Conservation (phyloP, 2,329 filamentous ascomycete genomes). For the Pseudogymnoascus sp. region DNA sequence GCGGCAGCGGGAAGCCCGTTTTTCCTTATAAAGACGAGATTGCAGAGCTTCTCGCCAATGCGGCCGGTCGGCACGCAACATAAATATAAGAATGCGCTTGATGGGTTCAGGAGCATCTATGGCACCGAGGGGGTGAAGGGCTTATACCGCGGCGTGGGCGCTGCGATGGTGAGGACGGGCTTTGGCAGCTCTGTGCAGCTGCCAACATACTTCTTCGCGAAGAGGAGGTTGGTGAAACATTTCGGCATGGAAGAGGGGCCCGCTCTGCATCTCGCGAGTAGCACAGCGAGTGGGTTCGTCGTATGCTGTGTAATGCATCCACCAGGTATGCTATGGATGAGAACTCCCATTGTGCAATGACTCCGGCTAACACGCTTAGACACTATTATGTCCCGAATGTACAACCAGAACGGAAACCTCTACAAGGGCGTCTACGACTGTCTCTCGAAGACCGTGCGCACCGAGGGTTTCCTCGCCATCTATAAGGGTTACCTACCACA, state of each 20-base stretch:
- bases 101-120: conserved; percentile 79
- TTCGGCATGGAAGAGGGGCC: conserved; percentile 86
- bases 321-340: conserved; percentile 53
- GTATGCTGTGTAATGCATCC: conserved; percentile 98
- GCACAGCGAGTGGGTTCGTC: conserved; percentile 84
- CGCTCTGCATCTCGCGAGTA: conserved; percentile 80
- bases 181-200: conserved; percentile 95
- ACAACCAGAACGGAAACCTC: conserved; percentile 98
- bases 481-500: conserved; percentile 98
- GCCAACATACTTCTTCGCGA: conserved; percentile 97
- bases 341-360: background rate
- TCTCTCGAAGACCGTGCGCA: conserved; percentile 80
- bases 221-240: conserved; percentile 74
- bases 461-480: conserved; percentile 83
- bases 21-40: conserved; percentile 93
- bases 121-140: conserved; percentile 68
- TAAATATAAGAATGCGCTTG: conserved; percentile 74
- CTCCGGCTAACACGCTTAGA: conserved; percentile 42
- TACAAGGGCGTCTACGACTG: conserved; percentile 93
- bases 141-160: conserved; percentile 82
- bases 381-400: conserved; percentile 97
- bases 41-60: conserved; percentile 90
- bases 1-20: conserved; percentile 92
- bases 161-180: conserved; percentile 92
- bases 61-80: conserved; percentile 96